Percentiles rank a stretch among this genome's conserved stretches.
Evolutionary conservation across 2,329 filamentous ascomycete genomes (phyloP).

Genomic region (Colletotrichum sp.): DNA sequence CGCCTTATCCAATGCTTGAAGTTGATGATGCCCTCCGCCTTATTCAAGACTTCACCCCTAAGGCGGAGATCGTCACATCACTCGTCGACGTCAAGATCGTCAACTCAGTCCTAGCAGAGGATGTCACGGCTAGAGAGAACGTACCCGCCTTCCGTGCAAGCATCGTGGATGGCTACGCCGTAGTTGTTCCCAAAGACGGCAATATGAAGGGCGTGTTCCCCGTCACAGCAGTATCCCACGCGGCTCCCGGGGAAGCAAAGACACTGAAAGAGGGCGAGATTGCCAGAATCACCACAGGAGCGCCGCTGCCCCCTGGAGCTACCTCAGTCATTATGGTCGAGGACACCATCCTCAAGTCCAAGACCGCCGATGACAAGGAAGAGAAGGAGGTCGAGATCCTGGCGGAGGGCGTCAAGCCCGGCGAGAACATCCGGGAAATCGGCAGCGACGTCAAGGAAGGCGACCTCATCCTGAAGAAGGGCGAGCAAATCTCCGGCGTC

Average conservation of each 20-base stretch:
- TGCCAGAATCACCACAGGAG: conserved; percentile 92
- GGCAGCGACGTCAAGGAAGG: conserved; percentile 83
- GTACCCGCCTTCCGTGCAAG: conserved; percentile 95
- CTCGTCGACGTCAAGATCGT: conserved; percentile 71
- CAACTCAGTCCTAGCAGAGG: conserved; percentile 80
- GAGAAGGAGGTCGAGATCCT: conserved; percentile 89
- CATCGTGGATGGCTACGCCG: conserved; percentile 95
- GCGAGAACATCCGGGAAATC: conserved; percentile 89
- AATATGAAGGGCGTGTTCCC: conserved; percentile 82
- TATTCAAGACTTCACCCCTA: conserved; percentile 76
- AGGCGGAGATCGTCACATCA: conserved; percentile 58
- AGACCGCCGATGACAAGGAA: conserved; percentile 80
- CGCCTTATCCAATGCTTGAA: conserved; percentile 89
- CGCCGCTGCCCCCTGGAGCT: conserved; percentile 85
- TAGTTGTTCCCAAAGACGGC: conserved; percentile 68
- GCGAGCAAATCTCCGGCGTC: conserved; percentile 82
- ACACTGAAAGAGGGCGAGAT: conserved; percentile 76
- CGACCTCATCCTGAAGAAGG: conserved; percentile 73
- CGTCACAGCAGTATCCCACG: conserved; percentile 86
- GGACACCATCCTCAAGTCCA: conserved; percentile 79
- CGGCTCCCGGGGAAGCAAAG: conserved; percentile 71
- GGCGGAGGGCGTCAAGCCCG: conserved; percentile 73
- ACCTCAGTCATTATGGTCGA: conserved; percentile 97
- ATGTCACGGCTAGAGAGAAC: conserved; percentile 78
- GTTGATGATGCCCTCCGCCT: conserved; percentile 80